Percentiles rank a stretch among this genome's conserved stretches.
phyloP scores from a whole-genome alignment of 306 rosid species.

The Prinsepia uniflora region DNA sequence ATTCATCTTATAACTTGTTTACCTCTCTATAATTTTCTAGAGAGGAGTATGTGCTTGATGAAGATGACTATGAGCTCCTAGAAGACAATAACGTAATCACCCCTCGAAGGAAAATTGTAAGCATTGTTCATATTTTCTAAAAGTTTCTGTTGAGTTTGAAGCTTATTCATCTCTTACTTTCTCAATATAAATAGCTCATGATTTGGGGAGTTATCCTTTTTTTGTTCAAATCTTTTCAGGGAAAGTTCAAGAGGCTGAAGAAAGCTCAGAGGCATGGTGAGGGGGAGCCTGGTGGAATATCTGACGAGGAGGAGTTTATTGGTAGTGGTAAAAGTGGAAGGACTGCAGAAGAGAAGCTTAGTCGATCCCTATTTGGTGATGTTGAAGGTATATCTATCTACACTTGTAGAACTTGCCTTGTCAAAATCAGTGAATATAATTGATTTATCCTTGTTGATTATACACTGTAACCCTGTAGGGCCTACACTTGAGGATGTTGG shows the following conservation, averaged over 20 bases:
- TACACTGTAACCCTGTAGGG: slow-evolving; percentile 34
- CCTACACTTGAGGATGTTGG: slow-evolving; percentile 82
- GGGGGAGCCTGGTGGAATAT: slow-evolving; percentile 63
- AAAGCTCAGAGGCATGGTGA: slow-evolving; percentile 71
- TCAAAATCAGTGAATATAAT: neutral
- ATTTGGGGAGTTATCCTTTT: neutral
- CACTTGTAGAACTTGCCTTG: slow-evolving; percentile 11
- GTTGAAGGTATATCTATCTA: slow-evolving; percentile 61
- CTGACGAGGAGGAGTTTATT: slow-evolving; percentile 80
- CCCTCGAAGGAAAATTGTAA: slow-evolving; percentile 77
- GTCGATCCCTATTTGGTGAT: slow-evolving; percentile 77
- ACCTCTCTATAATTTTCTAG: slow-evolving; percentile 37
- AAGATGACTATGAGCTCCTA: slow-evolving; percentile 88
- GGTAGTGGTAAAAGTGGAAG: slow-evolving; percentile 84
- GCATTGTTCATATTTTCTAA: slow-evolving; percentile 1
- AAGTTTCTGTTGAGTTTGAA: slow-evolving; percentile 4
- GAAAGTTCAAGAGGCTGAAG: slow-evolving; percentile 76
- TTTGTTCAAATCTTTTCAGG: slow-evolving; percentile 37
- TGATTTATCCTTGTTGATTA: slow-evolving; percentile 19
- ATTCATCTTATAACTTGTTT: slow-evolving; percentile 16
- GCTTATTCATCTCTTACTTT: slow-evolving; percentile 5
- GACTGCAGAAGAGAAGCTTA: slow-evolving; percentile 92
- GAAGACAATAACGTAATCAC: slow-evolving; percentile 85
- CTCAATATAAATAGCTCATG: neutral
- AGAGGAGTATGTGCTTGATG: slow-evolving; percentile 91